These are phyloP conservation scores for Bonia amplexicaulis DNA, from an alignment of 176 grass and related monocot genomes.

Conservation along the genomic window DNA sequence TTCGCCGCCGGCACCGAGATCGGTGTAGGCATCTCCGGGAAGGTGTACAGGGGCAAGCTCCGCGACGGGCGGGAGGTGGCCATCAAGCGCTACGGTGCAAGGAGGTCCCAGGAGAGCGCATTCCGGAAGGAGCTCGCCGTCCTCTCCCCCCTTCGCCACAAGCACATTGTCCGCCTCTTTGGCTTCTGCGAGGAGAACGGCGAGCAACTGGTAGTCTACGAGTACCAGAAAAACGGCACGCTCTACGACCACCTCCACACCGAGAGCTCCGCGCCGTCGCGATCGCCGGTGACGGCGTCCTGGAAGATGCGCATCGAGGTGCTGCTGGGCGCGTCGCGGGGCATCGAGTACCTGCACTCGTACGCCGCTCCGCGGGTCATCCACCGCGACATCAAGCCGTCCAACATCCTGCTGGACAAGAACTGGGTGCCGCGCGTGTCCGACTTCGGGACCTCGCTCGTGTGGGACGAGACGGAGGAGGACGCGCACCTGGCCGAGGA, in stretches of 20 bases:
- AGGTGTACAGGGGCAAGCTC: slow-evolving; percentile 76
- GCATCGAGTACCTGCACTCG: slow-evolving; percentile 92
- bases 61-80: slow-evolving; percentile 79
- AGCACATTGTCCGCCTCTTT: slow-evolving; percentile 71
- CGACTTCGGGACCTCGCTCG: too few relatives aligned
- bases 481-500: too few relatives aligned
- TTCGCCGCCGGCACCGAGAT: slow-evolving; percentile 71
- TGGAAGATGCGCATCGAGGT: slow-evolving; percentile 90
- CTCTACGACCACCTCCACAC: slow-evolving; percentile 89
- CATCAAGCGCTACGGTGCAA: slow-evolving; percentile 63
- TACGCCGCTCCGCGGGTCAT: slow-evolving; percentile 91
- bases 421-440: too few relatives aligned
- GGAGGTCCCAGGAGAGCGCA: slow-evolving; percentile 71
- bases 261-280: neutral
- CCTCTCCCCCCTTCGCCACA: slow-evolving; percentile 83
- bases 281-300: slow-evolving; percentile 46
- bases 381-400: slow-evolving; percentile 97
- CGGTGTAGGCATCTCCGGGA: slow-evolving; percentile 73
- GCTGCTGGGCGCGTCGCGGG: slow-evolving; percentile 67
- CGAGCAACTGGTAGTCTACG: slow-evolving; percentile 84
- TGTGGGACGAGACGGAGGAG: too few relatives aligned
- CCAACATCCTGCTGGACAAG: slow-evolving; percentile 40
- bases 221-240: slow-evolving; percentile 90
- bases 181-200: slow-evolving; percentile 77
- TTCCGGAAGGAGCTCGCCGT: slow-evolving; percentile 88